These are phyloP conservation scores for Onygena corvina DNA, from an alignment of 2,329 filamentous ascomycete species.

Conservation along the genomic window DNA sequence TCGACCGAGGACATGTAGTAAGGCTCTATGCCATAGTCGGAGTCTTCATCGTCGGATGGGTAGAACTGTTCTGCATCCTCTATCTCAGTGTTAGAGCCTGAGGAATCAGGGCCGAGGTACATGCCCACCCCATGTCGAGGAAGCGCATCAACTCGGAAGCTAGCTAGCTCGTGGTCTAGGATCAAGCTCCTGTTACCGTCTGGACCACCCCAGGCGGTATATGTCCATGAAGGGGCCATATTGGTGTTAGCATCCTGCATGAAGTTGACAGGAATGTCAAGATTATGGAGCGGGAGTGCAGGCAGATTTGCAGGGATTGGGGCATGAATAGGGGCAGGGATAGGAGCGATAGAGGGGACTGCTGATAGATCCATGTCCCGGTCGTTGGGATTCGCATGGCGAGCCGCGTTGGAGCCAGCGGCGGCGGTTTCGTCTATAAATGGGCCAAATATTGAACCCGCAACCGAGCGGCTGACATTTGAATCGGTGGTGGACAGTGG, in stretches of 20 bases:
- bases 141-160: constrained; percentile 11
- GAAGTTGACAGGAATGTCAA: background rate
- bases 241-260: background rate
- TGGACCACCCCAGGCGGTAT: background rate
- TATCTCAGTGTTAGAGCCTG: background rate
- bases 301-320: too few relatives aligned
- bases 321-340: too few relatives aligned
- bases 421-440: background rate
- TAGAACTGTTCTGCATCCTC: constrained; percentile 12
- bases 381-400: background rate
- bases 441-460: background rate
- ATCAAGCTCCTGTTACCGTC: constrained; percentile 11
- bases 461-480: background rate
- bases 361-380: background rate
- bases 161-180: constrained; percentile 8
- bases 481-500: background rate
- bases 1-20: constrained; percentile 5
- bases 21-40: background rate
- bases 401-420: background rate
- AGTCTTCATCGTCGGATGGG: constrained; percentile 12
- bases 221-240: background rate
- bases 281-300: background rate
- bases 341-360: too few relatives aligned
- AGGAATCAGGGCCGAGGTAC: background rate
- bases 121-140: background rate